A percentile compares a stretch with the other conserved stretches of the same genome.
Conservation (phyloP, 192 early-diverging fungal genomes). For the Coemansia biformis region DNA sequence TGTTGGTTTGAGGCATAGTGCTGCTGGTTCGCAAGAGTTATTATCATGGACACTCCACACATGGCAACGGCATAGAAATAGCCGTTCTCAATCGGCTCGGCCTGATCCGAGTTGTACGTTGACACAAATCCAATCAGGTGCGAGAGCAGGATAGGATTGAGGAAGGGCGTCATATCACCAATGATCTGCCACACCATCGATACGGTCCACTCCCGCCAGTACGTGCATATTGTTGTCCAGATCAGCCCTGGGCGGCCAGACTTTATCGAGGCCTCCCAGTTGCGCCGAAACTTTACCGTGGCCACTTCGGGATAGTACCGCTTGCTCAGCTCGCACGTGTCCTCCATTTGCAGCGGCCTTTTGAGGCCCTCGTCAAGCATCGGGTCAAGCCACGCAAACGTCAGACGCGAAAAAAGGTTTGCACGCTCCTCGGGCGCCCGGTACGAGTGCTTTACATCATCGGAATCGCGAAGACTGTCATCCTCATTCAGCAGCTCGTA, state of each 20-base stretch:
- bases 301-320: slow-evolving; percentile 62
- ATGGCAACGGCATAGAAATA: slow-evolving; percentile 21
- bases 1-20: not conserved
- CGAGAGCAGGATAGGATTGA: too few species aligned
- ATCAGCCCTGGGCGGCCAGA: slow-evolving; percentile 64
- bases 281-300: slow-evolving; percentile 63
- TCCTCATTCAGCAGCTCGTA: slow-evolving; percentile 23
- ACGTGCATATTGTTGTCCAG: slow-evolving; percentile 56
- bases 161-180: too few species aligned
- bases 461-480: too few species aligned
- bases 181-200: slow-evolving; percentile 68
- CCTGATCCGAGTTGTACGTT: too few species aligned
- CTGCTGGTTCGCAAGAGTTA: slow-evolving; percentile 4
- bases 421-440: slow-evolving; percentile 69
- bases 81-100: too few species aligned
- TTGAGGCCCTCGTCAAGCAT: slow-evolving; percentile 73
- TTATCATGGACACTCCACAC: slow-evolving; percentile 1
- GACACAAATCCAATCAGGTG: slow-evolving; percentile 8
- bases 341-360: slow-evolving; percentile 74
- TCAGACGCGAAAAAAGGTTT: slow-evolving; percentile 74
- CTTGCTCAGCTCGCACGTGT: slow-evolving; percentile 65
- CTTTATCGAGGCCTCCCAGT: slow-evolving; percentile 67
- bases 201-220: slow-evolving; percentile 62
- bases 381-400: slow-evolving; percentile 88
- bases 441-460: slow-evolving; percentile 2